Evolutionary conservation across 164 flowering plant genomes (phyloP).

Genomic region (Tetrastigma voinierianum): DNA sequence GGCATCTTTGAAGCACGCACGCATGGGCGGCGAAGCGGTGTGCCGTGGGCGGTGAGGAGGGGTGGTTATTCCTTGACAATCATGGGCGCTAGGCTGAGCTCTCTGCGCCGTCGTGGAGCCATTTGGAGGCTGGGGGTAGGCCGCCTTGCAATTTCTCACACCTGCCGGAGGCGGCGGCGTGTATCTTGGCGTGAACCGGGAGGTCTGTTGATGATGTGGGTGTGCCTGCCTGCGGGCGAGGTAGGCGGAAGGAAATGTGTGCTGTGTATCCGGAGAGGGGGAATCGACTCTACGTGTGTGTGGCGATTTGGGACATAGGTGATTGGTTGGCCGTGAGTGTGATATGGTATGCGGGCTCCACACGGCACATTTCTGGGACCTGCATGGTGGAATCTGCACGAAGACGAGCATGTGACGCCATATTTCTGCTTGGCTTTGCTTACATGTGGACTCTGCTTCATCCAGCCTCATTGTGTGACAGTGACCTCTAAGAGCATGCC

Average conservation of each 20-base stretch:
- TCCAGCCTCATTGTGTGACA: no score
- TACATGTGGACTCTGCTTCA: constrained; percentile 12
- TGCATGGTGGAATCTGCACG: constrained; percentile 42
- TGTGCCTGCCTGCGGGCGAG: constrained; percentile 27
- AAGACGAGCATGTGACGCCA: constrained; percentile 33
- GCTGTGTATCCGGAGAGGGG: constrained; percentile 25
- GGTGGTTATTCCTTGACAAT: constrained; percentile 26
- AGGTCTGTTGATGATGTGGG: constrained; percentile 53
- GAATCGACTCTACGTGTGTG: constrained; percentile 12
- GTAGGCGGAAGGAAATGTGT: no score
- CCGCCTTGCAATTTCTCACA: constrained; percentile 27
- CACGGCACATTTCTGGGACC: constrained; percentile 42
- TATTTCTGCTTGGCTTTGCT: constrained; percentile 36
- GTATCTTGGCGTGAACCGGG: constrained; percentile 33
- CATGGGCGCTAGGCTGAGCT: constrained; percentile 31
- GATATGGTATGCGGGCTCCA: constrained; percentile 48
- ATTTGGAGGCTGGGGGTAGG: constrained; percentile 24
- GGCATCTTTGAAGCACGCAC: constrained; percentile 32
- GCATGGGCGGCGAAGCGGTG: constrained; percentile 25
- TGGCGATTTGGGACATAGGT: constrained; percentile 30
- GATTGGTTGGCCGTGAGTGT: constrained; percentile 34
- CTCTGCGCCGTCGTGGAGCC: constrained; percentile 24
- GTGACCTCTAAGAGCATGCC: no score
- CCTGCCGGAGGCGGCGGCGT: constrained; percentile 22
- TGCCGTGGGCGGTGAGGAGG: constrained; percentile 23